These are phyloP conservation scores for Henckelia pumila DNA, from an alignment of 257 asterid species.

Conservation along the genomic window DNA sequence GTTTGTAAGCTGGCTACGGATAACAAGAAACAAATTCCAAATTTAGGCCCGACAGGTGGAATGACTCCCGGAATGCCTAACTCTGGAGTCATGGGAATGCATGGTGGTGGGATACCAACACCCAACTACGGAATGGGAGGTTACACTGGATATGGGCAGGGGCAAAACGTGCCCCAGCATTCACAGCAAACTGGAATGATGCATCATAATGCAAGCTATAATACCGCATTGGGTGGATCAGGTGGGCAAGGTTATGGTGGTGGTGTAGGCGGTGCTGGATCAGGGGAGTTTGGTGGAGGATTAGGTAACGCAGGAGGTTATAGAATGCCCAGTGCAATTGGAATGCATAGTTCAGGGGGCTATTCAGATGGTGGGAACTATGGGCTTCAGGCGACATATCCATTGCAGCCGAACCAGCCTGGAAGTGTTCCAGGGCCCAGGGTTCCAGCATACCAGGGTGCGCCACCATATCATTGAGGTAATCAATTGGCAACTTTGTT, in stretches of 20 bases:
- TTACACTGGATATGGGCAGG: constrained; percentile 50
- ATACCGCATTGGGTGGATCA: constrained; percentile 43
- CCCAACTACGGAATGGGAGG: constrained; percentile 56
- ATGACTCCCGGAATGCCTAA: constrained; percentile 44
- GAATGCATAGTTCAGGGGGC: constrained; percentile 66
- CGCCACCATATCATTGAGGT: constrained; percentile 89
- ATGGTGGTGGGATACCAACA: constrained; percentile 32
- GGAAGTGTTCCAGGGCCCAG: constrained; percentile 69
- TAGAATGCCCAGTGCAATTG: constrained; percentile 58
- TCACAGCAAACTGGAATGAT: constrained; percentile 60
- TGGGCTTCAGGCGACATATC: constrained; percentile 46
- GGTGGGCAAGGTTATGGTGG: constrained; percentile 65
- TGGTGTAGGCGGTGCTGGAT: constrained; percentile 42
- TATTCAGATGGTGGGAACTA: constrained; percentile 72
- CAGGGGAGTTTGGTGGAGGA: constrained; percentile 58
- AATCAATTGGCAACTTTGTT: constrained; percentile 8
- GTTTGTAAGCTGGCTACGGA: constrained; percentile 92
- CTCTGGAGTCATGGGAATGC: constrained; percentile 51
- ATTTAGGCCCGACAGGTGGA: constrained; percentile 54
- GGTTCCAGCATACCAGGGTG: constrained; percentile 84
- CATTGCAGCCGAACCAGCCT: constrained; percentile 56
- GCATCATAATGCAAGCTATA: constrained; percentile 56
- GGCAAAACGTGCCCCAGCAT: constrained; percentile 59
- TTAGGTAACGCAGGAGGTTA: constrained; percentile 49
- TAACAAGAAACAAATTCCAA: constrained; percentile 72